These are phyloP conservation scores for Rhinocladiella similis DNA, from an alignment of 2,329 filamentous ascomycete genomes.

Conservation along the genomic window DNA sequence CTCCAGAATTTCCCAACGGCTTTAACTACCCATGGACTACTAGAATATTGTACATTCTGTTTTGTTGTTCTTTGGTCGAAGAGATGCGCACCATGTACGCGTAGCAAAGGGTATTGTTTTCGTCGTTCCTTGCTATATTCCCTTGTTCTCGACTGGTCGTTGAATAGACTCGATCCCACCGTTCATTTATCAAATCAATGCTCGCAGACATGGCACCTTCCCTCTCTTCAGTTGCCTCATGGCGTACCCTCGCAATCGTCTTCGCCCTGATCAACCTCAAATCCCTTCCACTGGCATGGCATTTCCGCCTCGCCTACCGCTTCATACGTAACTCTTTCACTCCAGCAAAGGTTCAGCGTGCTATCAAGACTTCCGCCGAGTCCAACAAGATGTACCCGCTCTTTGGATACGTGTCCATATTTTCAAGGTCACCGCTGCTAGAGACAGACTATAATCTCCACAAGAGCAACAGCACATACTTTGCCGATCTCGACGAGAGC, in stretches of 20 bases:
- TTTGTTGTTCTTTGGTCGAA: not conserved
- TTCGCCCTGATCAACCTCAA: constrained; percentile 69
- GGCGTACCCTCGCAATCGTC: constrained; percentile 43
- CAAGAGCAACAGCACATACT: constrained; percentile 59
- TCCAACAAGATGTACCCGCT: constrained; percentile 54
- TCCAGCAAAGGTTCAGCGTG: constrained; percentile 38
- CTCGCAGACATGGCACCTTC: constrained; percentile 7
- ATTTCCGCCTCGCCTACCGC: constrained; percentile 62
- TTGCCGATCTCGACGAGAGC: constrained; percentile 62
- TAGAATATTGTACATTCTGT: not conserved
- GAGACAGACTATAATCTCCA: constrained; percentile 83
- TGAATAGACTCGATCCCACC: not conserved
- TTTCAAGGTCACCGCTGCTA: constrained; percentile 66
- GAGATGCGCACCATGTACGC: not conserved
- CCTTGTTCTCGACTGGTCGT: not conserved
- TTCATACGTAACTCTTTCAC: constrained; percentile 57
- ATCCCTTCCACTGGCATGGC: constrained; percentile 73
- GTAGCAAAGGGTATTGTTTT: not conserved
- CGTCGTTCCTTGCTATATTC: not conserved
- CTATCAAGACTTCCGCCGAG: constrained; percentile 43
- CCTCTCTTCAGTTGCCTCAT: constrained; percentile 28
- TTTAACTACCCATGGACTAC: not conserved
- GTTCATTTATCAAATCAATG: not conserved
- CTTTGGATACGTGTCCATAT: constrained; percentile 70
- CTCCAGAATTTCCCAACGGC: not conserved